Evolutionary conservation across 768 basidiomycete species (phyloP), one percentile per base, ranked within the genome.

Genomic region (Dendrothele bispora): DNA sequence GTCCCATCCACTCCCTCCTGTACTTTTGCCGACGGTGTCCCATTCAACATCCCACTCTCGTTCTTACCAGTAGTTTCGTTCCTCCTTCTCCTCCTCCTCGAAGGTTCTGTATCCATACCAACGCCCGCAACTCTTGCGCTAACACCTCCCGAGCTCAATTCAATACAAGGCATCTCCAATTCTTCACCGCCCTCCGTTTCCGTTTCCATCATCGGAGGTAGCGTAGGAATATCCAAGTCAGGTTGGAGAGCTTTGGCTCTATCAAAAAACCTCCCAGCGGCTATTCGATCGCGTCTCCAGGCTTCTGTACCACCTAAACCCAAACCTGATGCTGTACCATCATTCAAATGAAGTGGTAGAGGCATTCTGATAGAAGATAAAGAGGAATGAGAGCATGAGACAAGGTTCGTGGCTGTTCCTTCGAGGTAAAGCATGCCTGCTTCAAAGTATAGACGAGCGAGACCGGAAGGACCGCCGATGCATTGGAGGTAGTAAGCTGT

Each of bases 401-500:
- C 77, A 25, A 91, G 72, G n/a, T 73, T 70, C 0, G 83, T 76
- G 15, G 89, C 88, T 12, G 86, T 78, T 6, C 89, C 89, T 62
- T 91, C 89, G n/a, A 91, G 73, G 59, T 91, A 81, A 25, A 91
- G 78, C 22, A 90, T 72, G 3, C 89, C 89, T 4, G 86, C 85
- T 62, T 89, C 86, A 5, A 88, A 68, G 63, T 88, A 91, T 7
- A 91, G 79, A 48, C 82, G 84, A 1, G 86, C 88, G 2, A 91
- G 71, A 1, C 84, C 85, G 15, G 62, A 60, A n/a, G 72, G 56
- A 26, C 88, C 86, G 20, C 89, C 89, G 7, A 91, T 65, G 42
- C 79, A 80, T 36, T 82, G 76, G 29, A 83, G 55, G 57, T 84
- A 85, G 63, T 91, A 91, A 0, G 71, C 64, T 24, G 68, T 57